Evolutionary conservation across 1,139 yeast genomes (phyloP).

Genomic region (Spathaspora sp.): DNA sequence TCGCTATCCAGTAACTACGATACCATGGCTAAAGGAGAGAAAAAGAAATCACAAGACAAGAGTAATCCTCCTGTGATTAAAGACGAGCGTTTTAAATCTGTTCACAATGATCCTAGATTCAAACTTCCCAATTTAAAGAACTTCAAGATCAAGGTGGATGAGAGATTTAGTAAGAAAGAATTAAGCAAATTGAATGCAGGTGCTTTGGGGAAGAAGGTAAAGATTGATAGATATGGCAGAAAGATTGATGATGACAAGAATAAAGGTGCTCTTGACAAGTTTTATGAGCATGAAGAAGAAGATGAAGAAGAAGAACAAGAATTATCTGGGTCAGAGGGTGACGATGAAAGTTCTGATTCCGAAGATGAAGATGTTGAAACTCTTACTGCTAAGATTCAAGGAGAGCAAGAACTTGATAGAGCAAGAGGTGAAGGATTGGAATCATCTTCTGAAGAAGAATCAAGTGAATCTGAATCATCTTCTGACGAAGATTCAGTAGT

Average conservation of each 20-base stretch:
- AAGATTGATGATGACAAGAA: slow-evolving; percentile 35
- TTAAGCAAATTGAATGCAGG: slow-evolving; percentile 57
- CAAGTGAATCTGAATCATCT: slow-evolving; percentile 24
- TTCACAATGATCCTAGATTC: slow-evolving; percentile 88
- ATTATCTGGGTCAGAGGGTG: slow-evolving; percentile 5
- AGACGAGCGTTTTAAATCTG: slow-evolving; percentile 77
- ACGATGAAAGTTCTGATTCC: slow-evolving; percentile 20
- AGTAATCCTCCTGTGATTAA: slow-evolving; percentile 38
- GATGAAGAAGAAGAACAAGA: slow-evolving; percentile 23
- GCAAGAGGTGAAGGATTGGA: slow-evolving; percentile 67
- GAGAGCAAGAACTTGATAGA: slow-evolving; percentile 43
- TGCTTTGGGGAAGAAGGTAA: slow-evolving; percentile 47
- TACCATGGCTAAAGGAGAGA: slow-evolving; percentile 24
- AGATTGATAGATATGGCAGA: slow-evolving; percentile 87
- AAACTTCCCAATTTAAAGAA: slow-evolving; percentile 69
- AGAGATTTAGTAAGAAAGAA: slow-evolving; percentile 77
- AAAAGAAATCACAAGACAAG: slow-evolving; percentile 9
- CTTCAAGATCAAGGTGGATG: slow-evolving; percentile 78
- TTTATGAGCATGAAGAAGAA: slow-evolving; percentile 52
- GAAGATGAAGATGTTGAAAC: slow-evolving; percentile 16
- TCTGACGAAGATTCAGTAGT: slow-evolving; percentile 19
- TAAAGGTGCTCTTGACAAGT: slow-evolving; percentile 56
- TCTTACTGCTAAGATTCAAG: slow-evolving; percentile 9
- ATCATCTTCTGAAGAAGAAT: slow-evolving; percentile 20
- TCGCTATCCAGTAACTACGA: neutral